These are phyloP conservation scores for Venturia nashicola DNA, from an alignment of 2,329 filamentous ascomycete species.

Conservation along the genomic window DNA sequence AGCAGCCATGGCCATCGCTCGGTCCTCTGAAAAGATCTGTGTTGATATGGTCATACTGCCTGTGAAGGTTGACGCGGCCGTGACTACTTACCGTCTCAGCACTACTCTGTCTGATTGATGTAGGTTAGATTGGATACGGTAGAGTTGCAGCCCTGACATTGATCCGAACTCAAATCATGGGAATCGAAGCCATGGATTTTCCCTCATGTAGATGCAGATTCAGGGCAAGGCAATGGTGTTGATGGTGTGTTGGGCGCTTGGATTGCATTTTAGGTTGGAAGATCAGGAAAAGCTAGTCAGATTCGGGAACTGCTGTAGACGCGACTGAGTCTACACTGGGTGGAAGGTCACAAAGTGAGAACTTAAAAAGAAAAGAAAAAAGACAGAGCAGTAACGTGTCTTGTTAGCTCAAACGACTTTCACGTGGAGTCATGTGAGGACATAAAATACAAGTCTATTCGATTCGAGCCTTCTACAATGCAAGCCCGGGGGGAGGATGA, in stretches of 20 bases:
- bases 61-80: no score
- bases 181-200: not conserved
- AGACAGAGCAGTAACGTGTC: no score
- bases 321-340: no score
- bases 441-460: not conserved
- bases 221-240: not conserved
- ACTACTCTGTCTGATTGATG: not conserved
- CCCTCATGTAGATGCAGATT: not conserved
- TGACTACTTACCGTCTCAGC: not conserved
- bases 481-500: not conserved
- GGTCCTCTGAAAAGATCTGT: not conserved
- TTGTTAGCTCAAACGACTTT: no score
- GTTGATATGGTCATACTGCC: not conserved
- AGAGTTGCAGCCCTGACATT: not conserved
- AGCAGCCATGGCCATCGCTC: not conserved
- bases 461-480: not conserved
- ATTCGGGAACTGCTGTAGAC: no score
- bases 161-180: not conserved
- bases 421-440: no score
- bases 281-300: no score
- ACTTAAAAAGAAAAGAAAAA: no score
- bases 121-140: not conserved
- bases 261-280: not conserved
- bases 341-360: no score
- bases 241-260: not conserved